Percentiles rank a stretch among this genome's conserved stretches.
Evolutionary conservation across 441 rosid genomes (phyloP).

Genomic region (Euphorbia celastroides): DNA sequence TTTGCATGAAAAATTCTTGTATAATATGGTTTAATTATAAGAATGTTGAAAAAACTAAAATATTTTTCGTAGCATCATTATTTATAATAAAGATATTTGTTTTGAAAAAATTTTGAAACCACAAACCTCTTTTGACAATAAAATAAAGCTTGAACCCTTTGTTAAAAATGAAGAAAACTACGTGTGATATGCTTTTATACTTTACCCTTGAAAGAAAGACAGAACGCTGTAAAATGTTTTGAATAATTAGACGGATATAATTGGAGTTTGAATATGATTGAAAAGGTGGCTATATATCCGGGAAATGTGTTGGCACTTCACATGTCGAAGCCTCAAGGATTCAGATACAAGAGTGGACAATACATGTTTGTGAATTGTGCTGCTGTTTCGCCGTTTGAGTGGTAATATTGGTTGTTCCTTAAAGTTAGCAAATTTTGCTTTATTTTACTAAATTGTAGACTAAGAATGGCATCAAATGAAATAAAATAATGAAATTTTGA

Average conservation of each 20-base stretch:
- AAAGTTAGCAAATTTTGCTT: background rate
- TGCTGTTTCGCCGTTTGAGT: constrained; percentile 89
- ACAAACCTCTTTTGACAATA: no score
- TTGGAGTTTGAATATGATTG: background rate
- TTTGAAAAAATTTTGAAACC: no score
- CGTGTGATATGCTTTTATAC: no score
- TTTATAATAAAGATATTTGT: no score
- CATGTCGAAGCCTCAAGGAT: constrained; percentile 96
- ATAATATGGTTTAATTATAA: no score
- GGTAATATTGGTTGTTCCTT: constrained; percentile 30
- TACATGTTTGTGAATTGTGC: constrained; percentile 90
- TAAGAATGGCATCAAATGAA: background rate
- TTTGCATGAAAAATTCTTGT: no score
- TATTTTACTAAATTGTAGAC: background rate
- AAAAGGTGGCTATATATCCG: constrained; percentile 86
- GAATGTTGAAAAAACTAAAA: no score
- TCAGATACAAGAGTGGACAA: constrained; percentile 91
- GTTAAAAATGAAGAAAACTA: no score
- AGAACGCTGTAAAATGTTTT: no score
- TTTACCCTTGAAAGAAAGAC: no score
- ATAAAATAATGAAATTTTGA: background rate
- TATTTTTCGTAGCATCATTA: no score
- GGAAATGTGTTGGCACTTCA: constrained; percentile 83
- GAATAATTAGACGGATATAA: background rate
- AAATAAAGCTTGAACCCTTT: no score